phyloP scores from a whole-genome alignment of 1,284 basidiomycete genomes.

The Ganoderma lingzhi region DNA sequence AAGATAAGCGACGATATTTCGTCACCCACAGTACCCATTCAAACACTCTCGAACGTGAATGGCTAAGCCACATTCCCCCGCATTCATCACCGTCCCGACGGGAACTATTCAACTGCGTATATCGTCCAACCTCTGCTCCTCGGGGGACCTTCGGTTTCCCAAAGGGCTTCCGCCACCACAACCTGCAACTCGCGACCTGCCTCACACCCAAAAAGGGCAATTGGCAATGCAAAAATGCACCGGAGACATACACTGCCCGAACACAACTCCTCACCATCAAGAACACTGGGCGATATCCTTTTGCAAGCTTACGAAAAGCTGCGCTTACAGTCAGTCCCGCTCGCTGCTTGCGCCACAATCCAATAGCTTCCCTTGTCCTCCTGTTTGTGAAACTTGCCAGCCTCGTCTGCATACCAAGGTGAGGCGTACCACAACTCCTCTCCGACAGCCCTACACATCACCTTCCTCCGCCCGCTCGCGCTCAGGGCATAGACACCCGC shows the following conservation, averaged over 20 bases:
- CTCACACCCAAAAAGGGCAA: slow-evolving; percentile 28
- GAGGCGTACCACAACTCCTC: slow-evolving; percentile 28
- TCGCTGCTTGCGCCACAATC: slow-evolving; percentile 29
- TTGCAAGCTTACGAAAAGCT: slow-evolving; percentile 25
- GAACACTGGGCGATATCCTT: slow-evolving; percentile 16
- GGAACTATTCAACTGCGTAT: slow-evolving; percentile 29
- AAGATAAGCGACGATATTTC: slow-evolving; percentile 10
- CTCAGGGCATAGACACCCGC: slow-evolving; percentile 21
- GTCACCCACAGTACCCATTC: slow-evolving; percentile 21
- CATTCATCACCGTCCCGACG: slow-evolving; percentile 32
- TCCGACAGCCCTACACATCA: slow-evolving; percentile 34
- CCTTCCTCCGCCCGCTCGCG: slow-evolving; percentile 24
- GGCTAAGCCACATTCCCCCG: slow-evolving; percentile 37
- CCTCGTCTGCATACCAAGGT: slow-evolving; percentile 21
- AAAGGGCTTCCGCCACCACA: slow-evolving; percentile 34
- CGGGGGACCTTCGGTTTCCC: slow-evolving; percentile 35
- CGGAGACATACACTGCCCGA: slow-evolving; percentile 33
- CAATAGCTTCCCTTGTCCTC: slow-evolving; percentile 25
- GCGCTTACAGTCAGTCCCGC: slow-evolving; percentile 30
- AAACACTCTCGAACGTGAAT: slow-evolving; percentile 34
- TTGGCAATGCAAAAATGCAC: slow-evolving; percentile 20
- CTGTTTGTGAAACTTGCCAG: slow-evolving; percentile 29
- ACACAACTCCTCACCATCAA: slow-evolving; percentile 21
- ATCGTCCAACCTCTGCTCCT: slow-evolving; percentile 34
- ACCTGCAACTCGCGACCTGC: slow-evolving; percentile 24